Evolutionary conservation across 768 basidiomycete species (phyloP), one percentile per base, ranked within the genome.

Genomic region (Hericium rajendrae): DNA sequence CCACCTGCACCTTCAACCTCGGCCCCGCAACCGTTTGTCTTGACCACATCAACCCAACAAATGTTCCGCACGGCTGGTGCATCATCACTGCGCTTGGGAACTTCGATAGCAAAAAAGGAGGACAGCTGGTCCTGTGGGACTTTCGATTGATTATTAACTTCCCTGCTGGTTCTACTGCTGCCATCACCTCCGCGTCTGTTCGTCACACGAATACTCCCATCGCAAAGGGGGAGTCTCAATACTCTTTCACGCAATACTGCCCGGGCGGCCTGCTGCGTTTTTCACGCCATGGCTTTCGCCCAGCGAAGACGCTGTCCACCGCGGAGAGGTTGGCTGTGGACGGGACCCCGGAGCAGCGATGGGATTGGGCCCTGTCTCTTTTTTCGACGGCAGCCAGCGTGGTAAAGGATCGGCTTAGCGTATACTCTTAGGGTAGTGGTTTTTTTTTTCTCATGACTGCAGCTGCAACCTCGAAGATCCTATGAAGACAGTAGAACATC

Each of bases 181-280:
- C 61, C 15, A 53, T 65, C 9, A 60, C 65, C 0, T 67, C 65
- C 8, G 62, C 62, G 0, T 43, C 53, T 6, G 37, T 64, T 1
- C 43, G 38, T 6, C 65, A 67, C 54, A 55, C 59, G 26, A 67
- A 67, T 49, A 57, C 52, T 0, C 53, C 63, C 6, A 55, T 67
- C 15, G 16, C 32, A 15, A 20, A 39, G 4, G 58, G 54, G 15
- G 55, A 57, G 53, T 4, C 6, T 2, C 57, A 53, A 10, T 40
- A 41, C 53, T 60, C 59, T 1, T 41, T 57, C 22, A 60, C 56
- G 3, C 59, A 60, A 22, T 60, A 51, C 48, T 53, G n/a, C n/a
- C n/a, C n/a, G n/a, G n/a, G 57, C 3, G 56, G 59, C 38, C 56
- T 60, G 4, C 9, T 57, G 3, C 59, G 56, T 0, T 60, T 51